Conservation (phyloP, 2,329 filamentous ascomycete genomes). For the Aspergillus uvarum region DNA sequence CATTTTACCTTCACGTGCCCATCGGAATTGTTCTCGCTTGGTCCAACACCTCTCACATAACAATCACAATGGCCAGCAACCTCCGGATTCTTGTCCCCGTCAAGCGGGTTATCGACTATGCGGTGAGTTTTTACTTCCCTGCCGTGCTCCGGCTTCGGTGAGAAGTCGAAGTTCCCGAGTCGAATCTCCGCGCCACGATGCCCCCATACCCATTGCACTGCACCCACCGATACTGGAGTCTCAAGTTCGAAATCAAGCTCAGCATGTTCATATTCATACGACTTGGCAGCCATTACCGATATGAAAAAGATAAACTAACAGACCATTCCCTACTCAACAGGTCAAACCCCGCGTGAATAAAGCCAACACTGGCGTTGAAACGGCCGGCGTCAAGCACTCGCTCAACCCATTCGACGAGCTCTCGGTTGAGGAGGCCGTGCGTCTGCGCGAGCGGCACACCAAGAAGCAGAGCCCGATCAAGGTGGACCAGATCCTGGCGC, state of each 20-base stretch:
- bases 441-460: constrained; percentile 80
- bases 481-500: constrained; percentile 87
- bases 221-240: background rate
- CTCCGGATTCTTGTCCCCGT: constrained; percentile 76
- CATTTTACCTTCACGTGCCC: background rate
- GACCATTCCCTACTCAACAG: constrained; percentile 36
- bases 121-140: constrained; percentile 53
- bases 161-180: constrained; percentile 7
- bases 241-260: background rate
- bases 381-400: constrained; percentile 88
- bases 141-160: constrained; percentile 23
- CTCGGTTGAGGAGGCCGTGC: constrained; percentile 92
- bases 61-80: constrained; percentile 45
- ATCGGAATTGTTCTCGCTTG: background rate
- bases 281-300: background rate
- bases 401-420: constrained; percentile 99
- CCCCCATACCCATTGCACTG: background rate
- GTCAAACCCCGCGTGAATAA: constrained; percentile 71
- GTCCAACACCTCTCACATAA: background rate
- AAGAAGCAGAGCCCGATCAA: constrained; percentile 56
- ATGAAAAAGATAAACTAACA: background rate
- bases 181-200: constrained; percentile 2
- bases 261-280: background rate
- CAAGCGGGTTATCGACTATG: constrained; percentile 85
- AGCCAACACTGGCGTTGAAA: constrained; percentile 82